Evolutionary conservation across 176 grass and related monocot species (phyloP).

Genomic region (Carex parvula): DNA sequence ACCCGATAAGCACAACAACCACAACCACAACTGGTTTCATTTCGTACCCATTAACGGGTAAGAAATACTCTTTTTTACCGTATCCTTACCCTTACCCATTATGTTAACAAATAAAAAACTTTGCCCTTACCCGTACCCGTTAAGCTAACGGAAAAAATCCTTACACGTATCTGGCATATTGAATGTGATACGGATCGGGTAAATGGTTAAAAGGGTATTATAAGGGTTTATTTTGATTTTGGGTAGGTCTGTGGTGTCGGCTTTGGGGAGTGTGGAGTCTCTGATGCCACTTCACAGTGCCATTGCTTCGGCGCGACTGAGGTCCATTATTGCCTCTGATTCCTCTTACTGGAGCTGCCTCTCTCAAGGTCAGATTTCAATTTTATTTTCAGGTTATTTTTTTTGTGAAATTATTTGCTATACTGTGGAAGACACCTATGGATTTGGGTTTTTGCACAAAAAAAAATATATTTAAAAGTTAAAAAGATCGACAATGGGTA

Average conservation of each 20-base stretch:
- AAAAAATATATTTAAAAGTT: neutral
- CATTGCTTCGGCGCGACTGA: constrained; percentile 50
- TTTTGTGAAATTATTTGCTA: neutral
- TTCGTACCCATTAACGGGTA: too few relatives aligned
- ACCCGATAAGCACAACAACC: too few relatives aligned
- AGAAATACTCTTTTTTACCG: too few relatives aligned
- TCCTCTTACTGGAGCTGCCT: constrained; percentile 69
- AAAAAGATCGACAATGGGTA: neutral
- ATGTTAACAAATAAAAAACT: too few relatives aligned
- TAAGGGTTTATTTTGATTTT: neutral
- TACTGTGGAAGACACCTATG: neutral
- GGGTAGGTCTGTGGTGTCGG: constrained; percentile 30
- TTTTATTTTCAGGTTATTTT: neutral
- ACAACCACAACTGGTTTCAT: too few relatives aligned
- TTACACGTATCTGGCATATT: too few relatives aligned
- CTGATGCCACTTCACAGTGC: constrained; percentile 73
- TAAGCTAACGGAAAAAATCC: too few relatives aligned
- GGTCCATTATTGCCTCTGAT: constrained; percentile 60
- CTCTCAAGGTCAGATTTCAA: constrained; percentile 47
- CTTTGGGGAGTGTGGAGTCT: constrained; percentile 38
- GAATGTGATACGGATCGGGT: too few relatives aligned
- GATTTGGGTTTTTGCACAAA: neutral
- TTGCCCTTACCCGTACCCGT: too few relatives aligned
- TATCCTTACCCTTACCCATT: too few relatives aligned
- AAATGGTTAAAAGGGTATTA: too few relatives aligned